Evolutionary conservation across 108 stramenopile species (phyloP).

Genomic region (Schizochytrium sp.): DNA sequence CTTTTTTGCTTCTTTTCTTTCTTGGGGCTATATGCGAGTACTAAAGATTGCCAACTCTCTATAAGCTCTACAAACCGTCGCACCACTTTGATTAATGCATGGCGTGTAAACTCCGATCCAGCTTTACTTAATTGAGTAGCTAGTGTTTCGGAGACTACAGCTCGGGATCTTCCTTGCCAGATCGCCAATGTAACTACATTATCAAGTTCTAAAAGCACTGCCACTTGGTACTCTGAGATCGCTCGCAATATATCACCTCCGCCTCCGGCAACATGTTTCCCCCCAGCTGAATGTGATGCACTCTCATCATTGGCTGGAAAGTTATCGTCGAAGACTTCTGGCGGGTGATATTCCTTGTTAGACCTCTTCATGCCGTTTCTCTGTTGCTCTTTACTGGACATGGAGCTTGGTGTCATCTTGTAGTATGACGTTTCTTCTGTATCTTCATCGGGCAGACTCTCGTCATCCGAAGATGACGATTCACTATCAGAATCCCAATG

Average conservation of each 20-base stretch:
- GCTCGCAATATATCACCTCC: constrained; percentile 9
- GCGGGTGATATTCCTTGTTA: too few relatives aligned
- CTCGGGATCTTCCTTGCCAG: constrained; percentile 22
- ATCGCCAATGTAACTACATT: neutral
- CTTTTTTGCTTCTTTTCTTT: neutral
- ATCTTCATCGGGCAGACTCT: too few relatives aligned
- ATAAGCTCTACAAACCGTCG: constrained; percentile 42
- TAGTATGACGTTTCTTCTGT: too few relatives aligned
- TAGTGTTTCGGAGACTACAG: constrained; percentile 25
- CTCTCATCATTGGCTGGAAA: too few relatives aligned
- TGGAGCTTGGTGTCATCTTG: too few relatives aligned
- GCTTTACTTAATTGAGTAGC: constrained; percentile 52
- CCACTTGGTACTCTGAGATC: constrained; percentile 37
- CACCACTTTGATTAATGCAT: neutral
- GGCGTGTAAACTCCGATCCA: constrained; percentile 7
- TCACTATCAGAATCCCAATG: too few relatives aligned
- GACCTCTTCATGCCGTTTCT: too few relatives aligned
- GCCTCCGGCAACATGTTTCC: neutral
- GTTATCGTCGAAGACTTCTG: too few relatives aligned
- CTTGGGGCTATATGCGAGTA: neutral
- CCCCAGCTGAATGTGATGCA: too few relatives aligned
- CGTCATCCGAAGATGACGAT: too few relatives aligned
- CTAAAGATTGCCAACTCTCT: neutral
- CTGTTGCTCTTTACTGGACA: too few relatives aligned
- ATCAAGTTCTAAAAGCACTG: constrained; percentile 45